These are phyloP conservation scores for Zygosaccharomyces pseudorouxii DNA, from an alignment of 805 yeast genomes.

Conservation along the genomic window DNA sequence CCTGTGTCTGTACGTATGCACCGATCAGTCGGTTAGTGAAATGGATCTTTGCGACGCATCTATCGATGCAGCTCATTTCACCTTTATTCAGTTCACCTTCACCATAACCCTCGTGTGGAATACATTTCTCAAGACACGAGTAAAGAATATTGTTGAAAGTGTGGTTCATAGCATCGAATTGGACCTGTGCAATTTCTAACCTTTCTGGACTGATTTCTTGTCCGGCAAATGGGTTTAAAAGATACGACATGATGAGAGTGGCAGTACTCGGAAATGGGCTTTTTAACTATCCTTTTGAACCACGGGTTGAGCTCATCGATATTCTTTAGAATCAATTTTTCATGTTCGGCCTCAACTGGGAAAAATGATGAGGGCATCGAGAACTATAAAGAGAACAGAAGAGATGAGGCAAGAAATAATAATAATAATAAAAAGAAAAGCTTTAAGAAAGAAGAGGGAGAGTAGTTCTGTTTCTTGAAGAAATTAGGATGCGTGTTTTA, in stretches of 20 bases:
- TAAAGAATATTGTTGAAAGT: constrained; percentile 53
- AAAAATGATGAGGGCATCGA: not conserved
- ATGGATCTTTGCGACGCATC: constrained; percentile 84
- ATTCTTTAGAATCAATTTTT: not conserved
- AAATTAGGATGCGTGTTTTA: constrained; percentile 42
- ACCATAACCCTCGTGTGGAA: constrained; percentile 70
- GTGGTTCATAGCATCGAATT: constrained; percentile 57
- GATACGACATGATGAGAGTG: constrained; percentile 51
- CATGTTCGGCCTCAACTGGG: constrained; percentile 1
- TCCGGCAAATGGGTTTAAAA: constrained; percentile 43
- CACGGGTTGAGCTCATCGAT: not conserved
- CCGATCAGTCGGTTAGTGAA: constrained; percentile 64
- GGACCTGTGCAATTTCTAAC: constrained; percentile 60
- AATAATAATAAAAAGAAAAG: too few relatives aligned
- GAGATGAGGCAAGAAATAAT: not conserved
- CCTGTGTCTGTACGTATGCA: constrained; percentile 41
- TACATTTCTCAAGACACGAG: constrained; percentile 70
- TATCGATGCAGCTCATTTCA: constrained; percentile 73
- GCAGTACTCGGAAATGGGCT: not conserved
- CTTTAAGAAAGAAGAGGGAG: not conserved
- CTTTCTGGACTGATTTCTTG: constrained; percentile 57
- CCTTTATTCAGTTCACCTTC: constrained; percentile 84
- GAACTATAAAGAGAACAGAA: not conserved
- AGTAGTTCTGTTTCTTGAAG: too few relatives aligned
- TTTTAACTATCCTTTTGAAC: too few relatives aligned